A percentile compares a stretch with the other conserved stretches of the same genome.
Evolutionary conservation across 345 rosid genomes (phyloP).

Genomic region (Citrus unshiu): DNA sequence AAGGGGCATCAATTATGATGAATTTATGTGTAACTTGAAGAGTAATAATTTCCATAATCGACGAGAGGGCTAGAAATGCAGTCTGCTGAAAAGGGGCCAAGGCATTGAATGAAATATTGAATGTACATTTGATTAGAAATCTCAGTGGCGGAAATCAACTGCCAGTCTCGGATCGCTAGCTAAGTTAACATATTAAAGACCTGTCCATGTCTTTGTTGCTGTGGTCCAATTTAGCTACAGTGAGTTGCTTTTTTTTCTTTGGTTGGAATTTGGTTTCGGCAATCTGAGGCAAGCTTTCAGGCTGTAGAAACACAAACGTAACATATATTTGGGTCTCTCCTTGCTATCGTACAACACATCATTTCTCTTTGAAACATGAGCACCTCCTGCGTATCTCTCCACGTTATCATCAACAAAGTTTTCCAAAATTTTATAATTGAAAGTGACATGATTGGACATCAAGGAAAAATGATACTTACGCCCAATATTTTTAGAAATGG

Average conservation of each 20-base stretch:
- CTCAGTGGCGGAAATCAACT: background rate
- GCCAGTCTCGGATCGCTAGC: background rate
- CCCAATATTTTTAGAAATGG: too few relatives aligned
- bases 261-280: background rate
- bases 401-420: background rate
- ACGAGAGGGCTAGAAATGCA: background rate
- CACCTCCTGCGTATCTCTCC: background rate
- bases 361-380: background rate
- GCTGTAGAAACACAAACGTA: background rate
- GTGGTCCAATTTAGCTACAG: background rate
- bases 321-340: background rate
- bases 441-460: background rate
- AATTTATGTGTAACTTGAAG: background rate
- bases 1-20: background rate
- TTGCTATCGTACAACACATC: background rate
- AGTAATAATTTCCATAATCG: background rate
- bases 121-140: constrained; percentile 1
- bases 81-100: background rate
- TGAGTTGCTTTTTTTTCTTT: background rate
- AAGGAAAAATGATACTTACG: too few relatives aligned
- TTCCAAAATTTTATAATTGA: background rate
- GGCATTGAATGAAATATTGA: background rate
- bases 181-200: background rate
- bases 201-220: background rate
- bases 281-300: background rate